Evolutionary conservation across 2,329 filamentous ascomycete genomes (phyloP).

Genomic region (Fusarium guadeloupense): DNA sequence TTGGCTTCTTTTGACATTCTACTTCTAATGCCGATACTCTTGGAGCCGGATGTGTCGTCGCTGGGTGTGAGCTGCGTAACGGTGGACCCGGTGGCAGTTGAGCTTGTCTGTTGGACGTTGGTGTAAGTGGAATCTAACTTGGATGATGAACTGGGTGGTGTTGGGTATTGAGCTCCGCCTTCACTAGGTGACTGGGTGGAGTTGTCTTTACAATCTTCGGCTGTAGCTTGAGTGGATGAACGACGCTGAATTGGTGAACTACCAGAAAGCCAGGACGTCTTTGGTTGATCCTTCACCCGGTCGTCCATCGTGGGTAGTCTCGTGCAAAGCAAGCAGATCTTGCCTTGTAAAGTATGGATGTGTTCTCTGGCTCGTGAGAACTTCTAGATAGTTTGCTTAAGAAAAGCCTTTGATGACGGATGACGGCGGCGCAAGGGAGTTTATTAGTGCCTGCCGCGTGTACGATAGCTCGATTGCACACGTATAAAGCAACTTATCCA

Average conservation of each 20-base stretch:
- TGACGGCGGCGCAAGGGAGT: not conserved
- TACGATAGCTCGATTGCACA: not conserved
- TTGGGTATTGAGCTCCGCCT: slow-evolving; percentile 15
- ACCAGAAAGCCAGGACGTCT: slow-evolving; percentile 16
- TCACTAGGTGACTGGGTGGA: slow-evolving; percentile 9
- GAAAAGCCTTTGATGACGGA: not conserved
- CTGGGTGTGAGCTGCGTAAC: slow-evolving; percentile 33
- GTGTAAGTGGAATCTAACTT: slow-evolving; percentile 19
- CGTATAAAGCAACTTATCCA: not conserved
- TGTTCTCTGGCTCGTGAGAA: not conserved
- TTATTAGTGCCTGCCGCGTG: slow-evolving; percentile 3
- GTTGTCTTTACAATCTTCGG: slow-evolving; percentile 15
- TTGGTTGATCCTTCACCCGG: not conserved
- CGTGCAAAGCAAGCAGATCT: not conserved
- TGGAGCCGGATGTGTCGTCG: slow-evolving; percentile 9
- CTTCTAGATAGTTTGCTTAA: not conserved
- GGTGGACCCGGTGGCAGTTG: slow-evolving; percentile 21
- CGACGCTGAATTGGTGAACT: not conserved
- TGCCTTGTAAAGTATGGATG: not conserved
- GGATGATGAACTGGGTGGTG: slow-evolving; percentile 26
- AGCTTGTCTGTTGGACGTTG: slow-evolving; percentile 11
- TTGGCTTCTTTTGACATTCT: slow-evolving; percentile 15
- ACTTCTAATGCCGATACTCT: slow-evolving; percentile 4
- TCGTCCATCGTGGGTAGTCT: slow-evolving; percentile 15
- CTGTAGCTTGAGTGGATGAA: slow-evolving; percentile 1